Base-by-base conservation (phyloP, 106 monocot genomes). In the Dioscorea alata region DNA sequence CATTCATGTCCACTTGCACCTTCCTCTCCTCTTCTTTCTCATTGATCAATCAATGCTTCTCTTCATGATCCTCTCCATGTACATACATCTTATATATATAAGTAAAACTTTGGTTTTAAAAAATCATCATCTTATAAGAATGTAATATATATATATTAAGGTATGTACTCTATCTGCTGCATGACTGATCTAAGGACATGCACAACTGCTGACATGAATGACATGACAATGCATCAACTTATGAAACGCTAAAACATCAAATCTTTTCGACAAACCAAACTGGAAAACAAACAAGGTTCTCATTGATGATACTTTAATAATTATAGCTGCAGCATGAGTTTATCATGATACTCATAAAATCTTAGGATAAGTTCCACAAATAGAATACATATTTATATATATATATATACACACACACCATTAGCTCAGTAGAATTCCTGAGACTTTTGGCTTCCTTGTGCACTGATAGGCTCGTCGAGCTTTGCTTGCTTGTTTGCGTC, bases 401-500 rank as follows among this genome's bases (percentile, higher is more conserved):
- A 6, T 54, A 54, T 15, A 13, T 14, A 59, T 12, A 23, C 4
- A 59, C 23, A 59, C 23, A 59, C 23, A 23, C 0, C 52, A 71
- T 4, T 2, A 49, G 31, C 24, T 87, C 50, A 88, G 20, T 86
- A 83, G 67, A 81, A 76, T 70, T 68, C 83, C 59, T 86, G 80
- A 68, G 82, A 63, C 22, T 85, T 83, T 52, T 83, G 74, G 32
- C 54, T 31, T 18, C 59, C 57, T 53, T 83, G 72, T 23, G 66
- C 59, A 2, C 65, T 51, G 61, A 86, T 73, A 12, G 73, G 64
- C 31, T 85, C 85, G 25, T 90, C 85, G 15, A 42, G 6, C 78
- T 49, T 63, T 88, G 48, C 65, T 73, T 76, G 76, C 59, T 88
- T 94, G 48, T 78, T 81, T 10, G 72, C 68, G 6, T 85, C 94